A percentile compares a stretch with the other conserved stretches of the same genome.
Conservation (phyloP, 169 alveolate genomes). For the Plasmodium relictum region DNA sequence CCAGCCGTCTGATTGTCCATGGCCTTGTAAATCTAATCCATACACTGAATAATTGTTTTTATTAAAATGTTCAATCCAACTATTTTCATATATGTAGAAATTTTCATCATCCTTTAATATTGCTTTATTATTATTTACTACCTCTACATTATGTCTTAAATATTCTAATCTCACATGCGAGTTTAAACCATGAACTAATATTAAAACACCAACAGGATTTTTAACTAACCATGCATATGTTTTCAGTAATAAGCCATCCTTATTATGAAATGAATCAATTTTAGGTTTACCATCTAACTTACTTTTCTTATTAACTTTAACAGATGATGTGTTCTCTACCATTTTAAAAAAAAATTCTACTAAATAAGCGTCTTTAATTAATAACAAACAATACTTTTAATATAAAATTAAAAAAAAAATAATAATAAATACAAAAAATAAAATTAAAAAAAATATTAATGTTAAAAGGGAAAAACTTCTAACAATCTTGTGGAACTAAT, state of each 20-base stretch:
- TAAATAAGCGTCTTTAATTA: no score
- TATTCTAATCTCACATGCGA: slow-evolving; percentile 82
- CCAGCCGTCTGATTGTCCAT: slow-evolving; percentile 83
- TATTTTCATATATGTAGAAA: slow-evolving; percentile 78
- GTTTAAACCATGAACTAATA: slow-evolving; percentile 82
- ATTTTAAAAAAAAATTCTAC: neutral
- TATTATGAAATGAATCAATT: slow-evolving; percentile 80
- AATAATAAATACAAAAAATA: no score
- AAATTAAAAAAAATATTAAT: no score
- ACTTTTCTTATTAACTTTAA: neutral
- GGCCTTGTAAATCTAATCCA: slow-evolving; percentile 83
- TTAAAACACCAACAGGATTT: slow-evolving; percentile 78
- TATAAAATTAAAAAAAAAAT: no score
- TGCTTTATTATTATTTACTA: slow-evolving; percentile 69
- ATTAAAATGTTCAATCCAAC: slow-evolving; percentile 80
- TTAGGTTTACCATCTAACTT: slow-evolving; percentile 70
- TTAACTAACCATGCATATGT: slow-evolving; percentile 79
- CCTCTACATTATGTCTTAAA: slow-evolving; percentile 78
- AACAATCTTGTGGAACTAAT: no score
- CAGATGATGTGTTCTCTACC: neutral
- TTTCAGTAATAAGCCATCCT: slow-evolving; percentile 77
- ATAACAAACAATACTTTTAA: no score
- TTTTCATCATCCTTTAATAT: slow-evolving; percentile 55
- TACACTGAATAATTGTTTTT: slow-evolving; percentile 79
- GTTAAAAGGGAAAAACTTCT: no score